phyloP scores from a whole-genome alignment of 176 grass and related monocot species.

The Calamus simplicifolius region DNA sequence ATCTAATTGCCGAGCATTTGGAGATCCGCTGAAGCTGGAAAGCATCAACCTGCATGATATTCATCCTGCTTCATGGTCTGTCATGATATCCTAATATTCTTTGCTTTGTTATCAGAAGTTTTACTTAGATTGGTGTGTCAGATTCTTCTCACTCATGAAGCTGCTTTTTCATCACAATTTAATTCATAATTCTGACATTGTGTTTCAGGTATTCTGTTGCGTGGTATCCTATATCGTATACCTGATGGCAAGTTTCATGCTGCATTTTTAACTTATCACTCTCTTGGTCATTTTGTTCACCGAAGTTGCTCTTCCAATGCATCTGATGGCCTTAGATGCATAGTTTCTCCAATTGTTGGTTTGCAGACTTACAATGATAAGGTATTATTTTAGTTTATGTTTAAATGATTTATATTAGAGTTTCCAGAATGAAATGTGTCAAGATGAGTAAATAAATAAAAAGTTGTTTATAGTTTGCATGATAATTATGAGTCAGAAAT shows the following conservation, averaged over 20 bases:
- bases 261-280: conserved; percentile 91
- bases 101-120: background rate
- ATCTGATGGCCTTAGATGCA: background rate
- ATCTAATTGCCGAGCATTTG: conserved; percentile 39
- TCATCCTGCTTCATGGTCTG: conserved; percentile 78
- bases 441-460: too few relatives aligned
- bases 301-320: conserved; percentile 6
- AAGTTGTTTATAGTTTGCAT: too few relatives aligned
- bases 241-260: conserved; percentile 77
- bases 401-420: too few relatives aligned
- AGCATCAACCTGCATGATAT: conserved; percentile 41
- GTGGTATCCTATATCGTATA: conserved; percentile 93
- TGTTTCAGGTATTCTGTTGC: conserved; percentile 78
- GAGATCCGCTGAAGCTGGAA: conserved; percentile 47
- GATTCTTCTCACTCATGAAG: too few relatives aligned
- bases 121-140: too few relatives aligned
- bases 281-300: conserved; percentile 54
- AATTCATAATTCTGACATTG: too few relatives aligned
- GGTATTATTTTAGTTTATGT: conserved; percentile 26
- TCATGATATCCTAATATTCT: conserved; percentile 21
- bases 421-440: too few relatives aligned
- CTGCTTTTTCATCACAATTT: too few relatives aligned
- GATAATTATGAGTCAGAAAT: too few relatives aligned
- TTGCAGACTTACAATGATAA: conserved; percentile 71
- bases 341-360: conserved; percentile 53